These are phyloP conservation scores for Tylopilus balloui DNA, from an alignment of 768 basidiomycete species.

Conservation along the genomic window DNA sequence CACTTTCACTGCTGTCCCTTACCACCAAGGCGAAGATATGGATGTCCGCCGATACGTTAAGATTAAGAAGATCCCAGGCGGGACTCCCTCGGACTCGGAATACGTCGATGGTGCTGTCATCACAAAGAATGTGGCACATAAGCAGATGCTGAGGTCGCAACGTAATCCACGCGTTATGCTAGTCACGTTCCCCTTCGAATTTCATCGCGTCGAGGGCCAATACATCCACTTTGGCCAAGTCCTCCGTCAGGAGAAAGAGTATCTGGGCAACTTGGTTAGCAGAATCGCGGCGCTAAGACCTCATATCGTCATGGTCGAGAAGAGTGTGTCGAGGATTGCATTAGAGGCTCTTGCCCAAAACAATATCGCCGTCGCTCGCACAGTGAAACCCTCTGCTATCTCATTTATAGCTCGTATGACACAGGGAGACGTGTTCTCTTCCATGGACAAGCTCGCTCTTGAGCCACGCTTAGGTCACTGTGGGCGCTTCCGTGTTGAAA, in stretches of 20 bases:
- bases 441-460: conserved; percentile 88
- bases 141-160: conserved; percentile 81
- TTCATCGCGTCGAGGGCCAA: conserved; percentile 87
- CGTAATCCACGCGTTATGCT: conserved; percentile 93
- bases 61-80: conserved; percentile 98
- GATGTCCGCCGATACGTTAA: conserved; percentile 94
- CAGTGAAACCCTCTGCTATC: conserved; percentile 85
- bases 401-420: conserved; percentile 90
- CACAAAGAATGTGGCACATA: conserved; percentile 97
- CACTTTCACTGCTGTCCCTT: conserved; percentile 65
- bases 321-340: conserved; percentile 86
- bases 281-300: conserved; percentile 90
- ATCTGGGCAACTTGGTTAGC: conserved; percentile 79
- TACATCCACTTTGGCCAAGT: conserved; percentile 92
- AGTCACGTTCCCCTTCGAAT: conserved; percentile 92
- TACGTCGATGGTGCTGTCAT: conserved; percentile 96
- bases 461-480: conserved; percentile 91
- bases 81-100: conserved; percentile 87
- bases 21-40: conserved; percentile 87
- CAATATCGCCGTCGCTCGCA: conserved; percentile 85
- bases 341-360: conserved; percentile 80
- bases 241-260: conserved; percentile 88
- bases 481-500: conserved; percentile 78
- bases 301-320: conserved; percentile 88
- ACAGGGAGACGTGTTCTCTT: conserved; percentile 90